Conservation (phyloP, 228 moss, liverwort and hornwort genomes). For the Sphagnum magellanicum region DNA sequence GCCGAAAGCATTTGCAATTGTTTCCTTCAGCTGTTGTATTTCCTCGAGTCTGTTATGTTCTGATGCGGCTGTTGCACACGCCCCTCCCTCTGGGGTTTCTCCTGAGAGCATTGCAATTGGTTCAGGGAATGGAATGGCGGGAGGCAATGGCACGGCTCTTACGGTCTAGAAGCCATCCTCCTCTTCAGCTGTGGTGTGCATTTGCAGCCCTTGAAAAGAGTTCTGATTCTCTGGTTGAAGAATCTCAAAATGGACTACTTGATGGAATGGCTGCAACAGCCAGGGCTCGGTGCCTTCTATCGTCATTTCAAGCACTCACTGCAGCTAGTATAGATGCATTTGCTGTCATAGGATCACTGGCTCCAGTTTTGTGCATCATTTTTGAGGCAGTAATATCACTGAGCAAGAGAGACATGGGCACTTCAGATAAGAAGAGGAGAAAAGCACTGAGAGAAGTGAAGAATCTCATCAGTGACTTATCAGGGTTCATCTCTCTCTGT, state of each 20-base stretch:
- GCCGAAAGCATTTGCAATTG: no score
- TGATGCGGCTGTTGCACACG: no score
- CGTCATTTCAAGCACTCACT: slow-evolving; percentile 35
- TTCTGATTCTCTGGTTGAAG: slow-evolving; percentile 1
- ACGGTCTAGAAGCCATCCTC: slow-evolving; percentile 53
- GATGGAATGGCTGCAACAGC: slow-evolving; percentile 2
- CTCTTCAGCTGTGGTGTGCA: slow-evolving; percentile 68
- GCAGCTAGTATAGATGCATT: slow-evolving; percentile 39
- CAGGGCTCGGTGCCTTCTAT: slow-evolving; percentile 29
- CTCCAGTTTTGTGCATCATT: slow-evolving; percentile 45
- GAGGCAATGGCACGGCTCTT: slow-evolving; percentile 45
- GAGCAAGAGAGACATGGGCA: slow-evolving; percentile 5
- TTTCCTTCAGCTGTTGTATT: no score
- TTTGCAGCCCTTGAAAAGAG: slow-evolving; percentile 37
- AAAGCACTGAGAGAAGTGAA: slow-evolving; percentile 34
- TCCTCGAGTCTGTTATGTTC: no score
- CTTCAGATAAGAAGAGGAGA: slow-evolving; percentile 16
- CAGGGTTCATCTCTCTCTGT: slow-evolving; percentile 49
- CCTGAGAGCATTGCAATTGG: no score
- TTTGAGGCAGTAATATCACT: slow-evolving; percentile 19
- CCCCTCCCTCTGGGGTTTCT: no score
- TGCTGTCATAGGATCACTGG: slow-evolving; percentile 48
- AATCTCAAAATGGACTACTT: background rate
- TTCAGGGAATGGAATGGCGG: slow-evolving; percentile 25
- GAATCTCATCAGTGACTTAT: slow-evolving; percentile 40